These are phyloP conservation scores for Gypsophila paniculata DNA, from an alignment of 179 eudicot species.

Conservation along the genomic window DNA sequence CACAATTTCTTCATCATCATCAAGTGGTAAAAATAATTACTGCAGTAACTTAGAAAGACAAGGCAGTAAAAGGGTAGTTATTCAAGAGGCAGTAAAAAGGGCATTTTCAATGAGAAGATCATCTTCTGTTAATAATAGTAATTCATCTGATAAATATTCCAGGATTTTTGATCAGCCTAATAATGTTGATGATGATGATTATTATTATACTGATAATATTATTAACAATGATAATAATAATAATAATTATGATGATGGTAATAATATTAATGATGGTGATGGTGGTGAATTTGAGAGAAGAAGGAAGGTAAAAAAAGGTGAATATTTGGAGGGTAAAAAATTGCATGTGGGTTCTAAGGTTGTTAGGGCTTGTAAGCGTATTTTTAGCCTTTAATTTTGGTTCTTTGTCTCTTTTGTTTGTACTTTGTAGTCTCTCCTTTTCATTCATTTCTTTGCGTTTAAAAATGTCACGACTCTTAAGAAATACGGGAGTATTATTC, in stretches of 20 bases:
- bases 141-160: slow-evolving; percentile 46
- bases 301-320: slow-evolving; percentile 19
- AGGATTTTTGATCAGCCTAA: slow-evolving; percentile 60
- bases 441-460: neutral
- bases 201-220: neutral
- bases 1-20: slow-evolving; percentile 33
- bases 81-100: slow-evolving; percentile 43
- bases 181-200: neutral
- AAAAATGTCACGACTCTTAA: too few species aligned
- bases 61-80: slow-evolving; percentile 24
- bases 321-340: slow-evolving; percentile 10
- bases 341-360: slow-evolving; percentile 34
- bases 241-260: neutral
- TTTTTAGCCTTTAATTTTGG: slow-evolving; percentile 42
- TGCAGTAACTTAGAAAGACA: slow-evolving; percentile 30
- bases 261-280: neutral
- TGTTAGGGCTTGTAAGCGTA: slow-evolving; percentile 53
- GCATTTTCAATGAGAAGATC: slow-evolving; percentile 63
- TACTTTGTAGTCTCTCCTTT: too few species aligned
- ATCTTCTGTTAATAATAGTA: slow-evolving; percentile 38
- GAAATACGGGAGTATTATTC: too few species aligned
- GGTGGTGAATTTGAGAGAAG: slow-evolving; percentile 20
- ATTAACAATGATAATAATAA: neutral
- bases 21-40: slow-evolving; percentile 16
- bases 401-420: neutral